These are phyloP conservation scores for Botrytis deweyae DNA, from an alignment of 2,329 filamentous ascomycete species.

Conservation along the genomic window DNA sequence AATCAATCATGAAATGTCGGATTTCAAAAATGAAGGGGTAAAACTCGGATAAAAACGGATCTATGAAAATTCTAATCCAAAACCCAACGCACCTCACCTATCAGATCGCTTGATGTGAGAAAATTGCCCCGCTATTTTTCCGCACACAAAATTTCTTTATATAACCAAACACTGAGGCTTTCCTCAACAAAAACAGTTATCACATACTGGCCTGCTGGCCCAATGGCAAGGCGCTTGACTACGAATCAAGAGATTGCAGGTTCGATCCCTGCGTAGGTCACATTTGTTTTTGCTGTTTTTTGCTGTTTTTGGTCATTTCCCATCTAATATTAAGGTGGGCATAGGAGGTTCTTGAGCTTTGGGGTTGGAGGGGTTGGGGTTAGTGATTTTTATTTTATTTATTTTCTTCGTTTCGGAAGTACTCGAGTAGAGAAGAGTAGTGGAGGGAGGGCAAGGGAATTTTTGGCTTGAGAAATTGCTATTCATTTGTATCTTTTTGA, in stretches of 20 bases:
- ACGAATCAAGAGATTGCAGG: constrained; percentile 46
- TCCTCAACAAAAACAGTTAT: not conserved
- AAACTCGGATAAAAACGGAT: constrained; percentile 1
- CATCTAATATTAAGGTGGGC: no score
- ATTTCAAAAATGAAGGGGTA: not conserved
- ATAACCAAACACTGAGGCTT: accelerated
- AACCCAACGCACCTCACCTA: not conserved
- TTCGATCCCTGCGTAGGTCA: constrained; percentile 42
- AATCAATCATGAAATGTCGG: no score
- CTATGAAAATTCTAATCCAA: not conserved
- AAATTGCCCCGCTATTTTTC: not conserved
- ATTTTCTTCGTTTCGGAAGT: no score
- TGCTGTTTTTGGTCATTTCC: no score
- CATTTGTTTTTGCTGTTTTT: no score
- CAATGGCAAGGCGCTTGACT: constrained; percentile 26
- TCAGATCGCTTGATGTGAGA: not conserved
- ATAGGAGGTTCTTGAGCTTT: no score
- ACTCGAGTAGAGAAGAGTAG: no score
- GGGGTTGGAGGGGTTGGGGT: no score
- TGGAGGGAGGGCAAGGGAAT: no score
- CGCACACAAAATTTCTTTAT: not conserved
- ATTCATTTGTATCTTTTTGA: not conserved
- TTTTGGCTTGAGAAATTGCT: not conserved
- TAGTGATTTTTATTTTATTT: accelerated
- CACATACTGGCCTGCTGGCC: constrained; percentile 20